Base-by-base conservation (phyloP, 495 filamentous ascomycete species). In the Penicillium crystallinum region DNA sequence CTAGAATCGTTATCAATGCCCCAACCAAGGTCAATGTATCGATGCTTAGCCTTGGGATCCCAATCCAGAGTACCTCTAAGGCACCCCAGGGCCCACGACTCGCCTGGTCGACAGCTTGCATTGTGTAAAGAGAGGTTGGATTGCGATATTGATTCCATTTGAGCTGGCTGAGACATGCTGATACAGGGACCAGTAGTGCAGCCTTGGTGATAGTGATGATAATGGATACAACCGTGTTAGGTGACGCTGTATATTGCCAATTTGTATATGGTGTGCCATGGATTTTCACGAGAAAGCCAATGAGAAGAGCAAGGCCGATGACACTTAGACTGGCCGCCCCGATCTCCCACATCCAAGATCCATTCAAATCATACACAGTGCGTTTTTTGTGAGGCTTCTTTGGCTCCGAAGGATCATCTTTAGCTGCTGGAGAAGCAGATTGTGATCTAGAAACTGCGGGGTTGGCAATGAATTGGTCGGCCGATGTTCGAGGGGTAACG, bases 301-400 rank as follows among this genome's bases (percentile, higher is more conserved):
- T 27, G 4, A 56, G 25, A 18, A 51, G 22, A 10, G 15, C 38
- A n/a, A 49, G 14, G 39, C 53, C 29, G 3, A 45, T 14, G 38
- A 55, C 36, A 7, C 30, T 31, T 1, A 55, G 17, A 5, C 18
- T 29, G 9, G 5, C 19, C 21, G n/a, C 29, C 0, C 30, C 37
- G 15, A 38, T 36, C 38, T 55, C 47, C 53, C 52, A 54, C 7
- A n/a, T 11, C 52, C 52, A 54, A 11, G 52, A 54, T n/a, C n/a
- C n/a, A n/a, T n/a, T n/a, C n/a, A n/a, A n/a, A n/a, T n/a, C n/a
- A n/a, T n/a, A n/a, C n/a, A n/a, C n/a, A n/a, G n/a, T n/a, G n/a
- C n/a, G n/a, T n/a, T n/a, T n/a, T n/a, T n/a, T n/a, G n/a, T n/a
- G n/a, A n/a, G n/a, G n/a, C n/a, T n/a, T n/a, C n/a, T n/a, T n/a